phyloP scores from a whole-genome alignment of 2,329 filamentous ascomycete species.

The Claviceps sp. region DNA sequence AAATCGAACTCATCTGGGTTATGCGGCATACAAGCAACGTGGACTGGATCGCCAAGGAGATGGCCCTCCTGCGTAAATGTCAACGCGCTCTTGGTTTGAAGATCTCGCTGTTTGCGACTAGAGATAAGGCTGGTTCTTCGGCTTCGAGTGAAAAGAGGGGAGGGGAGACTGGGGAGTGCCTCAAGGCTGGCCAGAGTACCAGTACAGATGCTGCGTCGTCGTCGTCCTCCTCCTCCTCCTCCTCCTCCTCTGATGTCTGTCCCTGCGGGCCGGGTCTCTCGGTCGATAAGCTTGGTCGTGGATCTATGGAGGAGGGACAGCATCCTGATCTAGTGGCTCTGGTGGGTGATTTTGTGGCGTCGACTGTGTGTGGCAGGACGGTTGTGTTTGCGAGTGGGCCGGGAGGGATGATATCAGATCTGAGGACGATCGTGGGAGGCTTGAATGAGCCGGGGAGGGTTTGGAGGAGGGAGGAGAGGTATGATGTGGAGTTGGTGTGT shows the following conservation, averaged over 20 bases:
- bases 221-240: slow-evolving; percentile 9
- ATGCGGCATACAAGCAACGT: slow-evolving; percentile 40
- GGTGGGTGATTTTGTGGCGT: slow-evolving; percentile 33
- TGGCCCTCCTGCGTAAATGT: slow-evolving; percentile 31
- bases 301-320: slow-evolving; percentile 16
- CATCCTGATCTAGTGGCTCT: slow-evolving; percentile 33
- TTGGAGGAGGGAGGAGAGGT: slow-evolving; percentile 43
- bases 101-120: slow-evolving; percentile 46
- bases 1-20: slow-evolving; percentile 52
- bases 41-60: slow-evolving; percentile 44
- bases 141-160: slow-evolving; percentile 8
- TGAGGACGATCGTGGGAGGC: slow-evolving; percentile 38
- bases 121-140: slow-evolving; percentile 23
- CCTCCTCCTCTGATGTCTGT: slow-evolving; percentile 14
- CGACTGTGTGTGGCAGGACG: slow-evolving; percentile 34
- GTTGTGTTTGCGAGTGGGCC: slow-evolving; percentile 49
- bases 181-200: slow-evolving; percentile 7
- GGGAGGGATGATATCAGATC: slow-evolving; percentile 42
- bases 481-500: slow-evolving; percentile 41
- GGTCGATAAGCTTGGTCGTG: slow-evolving; percentile 17
- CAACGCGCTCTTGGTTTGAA: slow-evolving; percentile 28
- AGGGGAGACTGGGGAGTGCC: neutral
- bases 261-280: slow-evolving; percentile 15
- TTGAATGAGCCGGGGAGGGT: slow-evolving; percentile 39
- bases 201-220: slow-evolving; percentile 3